A percentile compares a stretch with the other conserved stretches of the same genome.
Conservation (phyloP, 2,329 filamentous ascomycete species). For the Fusarium irregulare region DNA sequence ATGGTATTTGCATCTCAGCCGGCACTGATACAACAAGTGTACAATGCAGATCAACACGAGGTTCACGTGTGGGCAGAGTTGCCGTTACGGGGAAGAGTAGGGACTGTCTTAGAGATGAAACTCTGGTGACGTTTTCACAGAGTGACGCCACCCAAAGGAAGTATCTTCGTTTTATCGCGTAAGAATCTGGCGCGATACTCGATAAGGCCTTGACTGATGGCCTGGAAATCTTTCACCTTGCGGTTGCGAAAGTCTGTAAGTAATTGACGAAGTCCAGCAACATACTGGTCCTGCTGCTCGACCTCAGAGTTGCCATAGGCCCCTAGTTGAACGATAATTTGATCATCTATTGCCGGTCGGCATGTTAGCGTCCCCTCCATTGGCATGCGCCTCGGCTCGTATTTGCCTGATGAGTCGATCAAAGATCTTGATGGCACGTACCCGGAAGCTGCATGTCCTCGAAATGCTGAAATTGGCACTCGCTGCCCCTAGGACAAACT, state of each 20-base stretch:
- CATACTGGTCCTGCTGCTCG: slow-evolving; percentile 71
- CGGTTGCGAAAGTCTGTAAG: slow-evolving; percentile 69
- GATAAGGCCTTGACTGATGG: slow-evolving; percentile 74
- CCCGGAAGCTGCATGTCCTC: slow-evolving; percentile 53
- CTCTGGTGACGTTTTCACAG: slow-evolving; percentile 43
- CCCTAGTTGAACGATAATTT: slow-evolving; percentile 78
- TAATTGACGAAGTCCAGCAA: slow-evolving; percentile 69
- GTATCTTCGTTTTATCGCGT: slow-evolving; percentile 71
- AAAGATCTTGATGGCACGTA: slow-evolving; percentile 46
- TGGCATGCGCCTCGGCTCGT: slow-evolving; percentile 37
- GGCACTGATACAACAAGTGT: slow-evolving; percentile 20
- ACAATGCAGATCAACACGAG: slow-evolving; percentile 38
- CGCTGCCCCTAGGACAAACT: slow-evolving; percentile 74
- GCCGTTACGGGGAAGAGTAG: slow-evolving; percentile 30
- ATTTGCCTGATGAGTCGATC: slow-evolving; percentile 30
- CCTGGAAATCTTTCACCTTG: slow-evolving; percentile 73
- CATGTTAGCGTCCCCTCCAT: slow-evolving; percentile 62
- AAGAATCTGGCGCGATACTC: slow-evolving; percentile 74
- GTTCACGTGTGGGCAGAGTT: slow-evolving; percentile 20
- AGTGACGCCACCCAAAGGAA: slow-evolving; percentile 65
- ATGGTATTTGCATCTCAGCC: slow-evolving; percentile 1
- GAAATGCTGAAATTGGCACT: slow-evolving; percentile 86
- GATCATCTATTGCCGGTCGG: slow-evolving; percentile 68
- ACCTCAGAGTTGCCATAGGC: slow-evolving; percentile 72
- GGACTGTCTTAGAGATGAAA: slow-evolving; percentile 8